Evolutionary conservation across 208 protist genomes (phyloP), one percentile per base, ranked within the genome.

Genomic region (Herpetomonas samuelpessoai): DNA sequence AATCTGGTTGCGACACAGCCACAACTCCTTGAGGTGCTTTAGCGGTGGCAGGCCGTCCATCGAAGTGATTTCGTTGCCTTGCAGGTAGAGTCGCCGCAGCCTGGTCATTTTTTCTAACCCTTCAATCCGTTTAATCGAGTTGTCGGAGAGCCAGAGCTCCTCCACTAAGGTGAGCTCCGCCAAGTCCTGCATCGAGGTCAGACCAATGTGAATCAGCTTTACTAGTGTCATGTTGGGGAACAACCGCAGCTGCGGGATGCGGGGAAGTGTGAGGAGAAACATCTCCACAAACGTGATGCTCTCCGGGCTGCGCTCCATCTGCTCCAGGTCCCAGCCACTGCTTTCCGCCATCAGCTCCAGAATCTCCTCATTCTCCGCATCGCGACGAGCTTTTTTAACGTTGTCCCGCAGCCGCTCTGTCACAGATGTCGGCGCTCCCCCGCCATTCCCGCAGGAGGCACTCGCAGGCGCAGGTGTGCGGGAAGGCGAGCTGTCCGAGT

Each of bases 131-230:
- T 45, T 61, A 29, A 97, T 84, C 54, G 90, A 66, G 57, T 97
- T 97, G 41, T 97, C 86, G 9, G 76, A 74, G 26, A 98, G 68
- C 84, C 91, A 98, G 53, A 97, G 66, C 62, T 95, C 88, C 61
- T 97, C 84, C 35, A 97, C 72, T 18, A 76, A 47, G 26, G 72
- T 62, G 12, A 97, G 70, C 7, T 58, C 18, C 26, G 75, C 67
- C 4, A 98, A 57, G 63, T 76, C 60, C 28, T 79, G 65, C 61
- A 97, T 97, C 26, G 57, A 81, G 41, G 75, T 62, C 10, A 97
- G 64, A 0, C 74, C 79, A 10, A 93, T 70, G 64, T 86, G 79
- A 61, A 96, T 83, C 29, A 92, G 57, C 67, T 92, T 88, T 19
- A 97, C 63, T 16, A 76, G 74, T 12, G 73, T 80, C 21, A 97